Evolutionary conservation across 192 early-diverging fungal genomes (phyloP).

Genomic region (Jimgerdemannia lactiflua): DNA sequence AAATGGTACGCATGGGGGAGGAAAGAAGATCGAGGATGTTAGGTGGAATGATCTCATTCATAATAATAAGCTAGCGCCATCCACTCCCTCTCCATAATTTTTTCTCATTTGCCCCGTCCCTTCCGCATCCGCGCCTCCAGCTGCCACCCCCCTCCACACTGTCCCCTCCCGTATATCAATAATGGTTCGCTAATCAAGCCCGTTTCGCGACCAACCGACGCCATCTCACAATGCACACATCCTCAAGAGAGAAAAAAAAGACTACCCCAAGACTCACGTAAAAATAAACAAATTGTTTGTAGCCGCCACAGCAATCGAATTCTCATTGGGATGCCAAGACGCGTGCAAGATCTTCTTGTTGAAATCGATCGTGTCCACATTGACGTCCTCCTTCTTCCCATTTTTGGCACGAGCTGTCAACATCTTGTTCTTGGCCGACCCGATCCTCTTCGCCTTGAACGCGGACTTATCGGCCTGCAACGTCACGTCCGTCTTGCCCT

Average conservation of each 20-base stretch:
- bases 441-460: slow-evolving; percentile 92
- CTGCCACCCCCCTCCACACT: too few relatives aligned
- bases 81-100: too few relatives aligned
- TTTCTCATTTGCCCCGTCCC: too few relatives aligned
- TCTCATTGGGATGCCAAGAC: slow-evolving; percentile 98
- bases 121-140: too few relatives aligned
- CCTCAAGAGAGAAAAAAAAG: slow-evolving; percentile 1
- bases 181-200: background rate
- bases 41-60: background rate
- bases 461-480: slow-evolving; percentile 98
- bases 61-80: too few relatives aligned
- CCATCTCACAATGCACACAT: background rate
- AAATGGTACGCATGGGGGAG: background rate
- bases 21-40: background rate
- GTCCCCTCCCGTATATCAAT: too few relatives aligned
- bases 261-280: slow-evolving; percentile 45
- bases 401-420: slow-evolving; percentile 33
- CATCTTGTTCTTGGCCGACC: slow-evolving; percentile 77
- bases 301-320: slow-evolving; percentile 96
- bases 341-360: slow-evolving; percentile 98
- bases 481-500: slow-evolving; percentile 76
- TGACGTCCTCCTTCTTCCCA: slow-evolving; percentile 73
- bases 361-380: slow-evolving; percentile 88
- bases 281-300: slow-evolving; percentile 99
- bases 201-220: too few relatives aligned